Evolutionary conservation across 2,329 filamentous ascomycete genomes (phyloP).

Genomic region (Parastagonospora nodorum): DNA sequence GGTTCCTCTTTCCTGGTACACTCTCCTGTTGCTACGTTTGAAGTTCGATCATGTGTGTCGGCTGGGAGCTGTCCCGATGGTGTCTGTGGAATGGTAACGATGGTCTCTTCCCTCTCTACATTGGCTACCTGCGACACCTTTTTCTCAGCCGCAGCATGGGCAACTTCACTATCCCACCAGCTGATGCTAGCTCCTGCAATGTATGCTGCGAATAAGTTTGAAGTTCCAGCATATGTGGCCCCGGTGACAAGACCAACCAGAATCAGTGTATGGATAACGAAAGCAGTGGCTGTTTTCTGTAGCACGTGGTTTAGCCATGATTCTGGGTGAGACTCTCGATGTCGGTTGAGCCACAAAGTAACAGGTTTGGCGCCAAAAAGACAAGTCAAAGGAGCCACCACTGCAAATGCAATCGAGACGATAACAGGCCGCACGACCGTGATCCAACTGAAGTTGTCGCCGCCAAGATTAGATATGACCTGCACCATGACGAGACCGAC

Average conservation of each 20-base stretch:
- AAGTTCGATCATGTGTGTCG: too few species aligned
- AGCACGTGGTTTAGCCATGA: constrained; percentile 33
- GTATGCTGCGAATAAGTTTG: constrained; percentile 67
- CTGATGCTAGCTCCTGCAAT: constrained; percentile 61
- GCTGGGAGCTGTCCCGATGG: background rate
- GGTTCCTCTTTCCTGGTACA: background rate
- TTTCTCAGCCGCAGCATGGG: constrained; percentile 21
- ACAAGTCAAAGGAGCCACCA: constrained; percentile 55
- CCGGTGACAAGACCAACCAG: constrained; percentile 57
- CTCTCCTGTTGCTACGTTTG: background rate
- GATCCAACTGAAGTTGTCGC: constrained; percentile 42
- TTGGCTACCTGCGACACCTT: background rate
- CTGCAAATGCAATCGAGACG: constrained; percentile 60
- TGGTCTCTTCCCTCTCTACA: background rate
- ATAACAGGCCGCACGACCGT: constrained; percentile 58
- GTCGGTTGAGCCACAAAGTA: constrained; percentile 43
- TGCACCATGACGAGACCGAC: constrained; percentile 78
- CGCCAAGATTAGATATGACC: constrained; percentile 70
- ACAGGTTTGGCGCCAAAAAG: constrained; percentile 52
- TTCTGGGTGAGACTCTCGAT: constrained; percentile 26
- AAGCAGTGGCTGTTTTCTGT: constrained; percentile 40
- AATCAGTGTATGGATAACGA: constrained; percentile 56
- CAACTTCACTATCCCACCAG: constrained; percentile 61
- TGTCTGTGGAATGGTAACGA: background rate
- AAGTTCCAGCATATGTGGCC: constrained; percentile 66